Evolutionary conservation across 495 filamentous ascomycete species (phyloP), one percentile per base, ranked within the genome.

Genomic region (Pseudomonodictys pantanalensis): DNA sequence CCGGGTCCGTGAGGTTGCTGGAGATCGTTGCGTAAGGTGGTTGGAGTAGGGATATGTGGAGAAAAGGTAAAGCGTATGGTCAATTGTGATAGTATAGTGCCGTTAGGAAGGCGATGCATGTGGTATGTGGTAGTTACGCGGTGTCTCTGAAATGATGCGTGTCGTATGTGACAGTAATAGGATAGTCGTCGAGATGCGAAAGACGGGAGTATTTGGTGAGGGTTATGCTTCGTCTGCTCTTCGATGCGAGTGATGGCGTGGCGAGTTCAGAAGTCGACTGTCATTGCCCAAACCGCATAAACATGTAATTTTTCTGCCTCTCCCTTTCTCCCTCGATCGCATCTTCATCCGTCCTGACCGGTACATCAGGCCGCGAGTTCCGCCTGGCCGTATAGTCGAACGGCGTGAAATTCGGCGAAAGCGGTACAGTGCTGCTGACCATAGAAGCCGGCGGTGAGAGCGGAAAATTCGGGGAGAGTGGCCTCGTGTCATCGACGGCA

Each of bases 251-350:
- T 35, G 15, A 8, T 8, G 8, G 32, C 15, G 15, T 35, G 32
- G 32, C 15, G 38, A 5, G 38, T 3, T 3, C 20, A n/a, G 12
- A 41, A 15, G 5, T 12, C 38, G 3, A 3, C n/a, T 10, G 28
- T 61, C 32, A 61, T 55, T 41, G 18, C 22, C 38, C 28, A 33
- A 61, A 61, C 15, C n/a, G 24, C 30, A 52, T 15, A 68, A 75
- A 61, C 54, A 72, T 56, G 17, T 69, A 43, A n/a, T 66, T 69
- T 41, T 58, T 71, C 50, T 70, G 66, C 25, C 69, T 55, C 35
- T 66, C 66, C 50, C 65, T 67, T 51, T 74, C 73, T 41, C 59
- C 58, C 46, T 73, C 47, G 23, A 68, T 58, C 49, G 71, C 71
- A 10, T 22, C 26, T 9, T 8, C 11, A 22, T 9, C n/a, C 2